phyloP scores from a whole-genome alignment of 2,329 filamentous ascomycete species.

The Ceratocystis eucalypticola region DNA sequence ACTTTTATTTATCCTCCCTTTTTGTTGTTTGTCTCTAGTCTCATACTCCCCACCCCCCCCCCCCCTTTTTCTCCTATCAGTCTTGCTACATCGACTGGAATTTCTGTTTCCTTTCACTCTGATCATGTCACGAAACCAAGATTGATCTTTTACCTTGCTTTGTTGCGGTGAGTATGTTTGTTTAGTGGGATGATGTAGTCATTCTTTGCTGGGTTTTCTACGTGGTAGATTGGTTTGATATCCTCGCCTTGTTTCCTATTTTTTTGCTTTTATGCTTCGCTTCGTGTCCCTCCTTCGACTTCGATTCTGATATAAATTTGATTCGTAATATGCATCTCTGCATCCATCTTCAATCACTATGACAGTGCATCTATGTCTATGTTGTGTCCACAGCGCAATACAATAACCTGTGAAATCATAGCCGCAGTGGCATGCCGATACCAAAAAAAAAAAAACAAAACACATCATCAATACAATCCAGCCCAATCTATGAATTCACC shows the following conservation, averaged over 20 bases:
- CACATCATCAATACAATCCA: background rate
- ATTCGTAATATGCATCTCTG: background rate
- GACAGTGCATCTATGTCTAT: background rate
- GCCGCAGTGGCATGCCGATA: background rate
- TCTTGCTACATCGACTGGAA: background rate
- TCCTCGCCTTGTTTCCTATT: background rate
- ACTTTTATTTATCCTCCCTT: background rate
- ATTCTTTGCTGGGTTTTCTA: constrained; percentile 1
- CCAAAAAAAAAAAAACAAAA: background rate
- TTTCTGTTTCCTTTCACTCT: background rate
- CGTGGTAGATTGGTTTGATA: constrained; percentile 3
- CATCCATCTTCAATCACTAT: background rate
- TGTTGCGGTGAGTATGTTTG: constrained; percentile 5
- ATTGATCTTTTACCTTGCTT: background rate
- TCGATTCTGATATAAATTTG: background rate
- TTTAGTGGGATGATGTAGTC: background rate
- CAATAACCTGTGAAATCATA: background rate
- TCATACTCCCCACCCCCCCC: background rate
- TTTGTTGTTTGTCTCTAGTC: background rate
- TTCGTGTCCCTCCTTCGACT: background rate
- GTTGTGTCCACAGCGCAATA: background rate
- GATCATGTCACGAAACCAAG: background rate
- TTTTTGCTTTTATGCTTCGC: background rate
- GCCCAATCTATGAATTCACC: background rate
- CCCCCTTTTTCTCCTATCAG: background rate